These are phyloP conservation scores for Lentinula detonsa DNA, from an alignment of 768 basidiomycete genomes.

Conservation along the genomic window DNA sequence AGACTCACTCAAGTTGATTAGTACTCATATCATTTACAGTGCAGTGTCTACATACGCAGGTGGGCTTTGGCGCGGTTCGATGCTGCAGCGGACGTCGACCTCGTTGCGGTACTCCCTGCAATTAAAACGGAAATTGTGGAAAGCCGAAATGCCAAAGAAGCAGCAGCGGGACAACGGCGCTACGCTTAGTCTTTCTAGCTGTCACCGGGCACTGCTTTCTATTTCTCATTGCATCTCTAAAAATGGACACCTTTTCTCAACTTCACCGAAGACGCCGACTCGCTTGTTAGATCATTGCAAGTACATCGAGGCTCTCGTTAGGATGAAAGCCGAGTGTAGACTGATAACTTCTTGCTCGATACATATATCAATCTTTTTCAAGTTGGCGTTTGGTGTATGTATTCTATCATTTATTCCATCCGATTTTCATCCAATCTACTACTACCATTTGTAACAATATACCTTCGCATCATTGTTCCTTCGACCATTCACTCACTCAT, in stretches of 20 bases:
- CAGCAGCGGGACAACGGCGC: neutral
- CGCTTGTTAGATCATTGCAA: neutral
- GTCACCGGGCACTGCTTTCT: neutral
- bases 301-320: neutral
- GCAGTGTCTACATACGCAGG: constrained; percentile 5
- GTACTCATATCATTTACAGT: neutral
- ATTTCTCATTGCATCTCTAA: neutral
- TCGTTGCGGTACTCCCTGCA: neutral
- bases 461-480: neutral
- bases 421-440: neutral
- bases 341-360: neutral
- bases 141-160: neutral
- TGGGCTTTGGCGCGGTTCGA: constrained; percentile 4
- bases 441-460: neutral
- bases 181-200: neutral
- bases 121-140: constrained; percentile 4
- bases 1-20: neutral
- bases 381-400: constrained; percentile 1
- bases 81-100: neutral
- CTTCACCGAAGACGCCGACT: neutral
- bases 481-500: neutral
- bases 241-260: neutral
- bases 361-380: neutral
- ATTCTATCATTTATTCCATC: constrained; percentile 4
- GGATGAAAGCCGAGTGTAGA: too few relatives aligned